A percentile compares a stretch with the other conserved stretches of the same genome.
These are phyloP conservation scores for Boletus rex-veris DNA, from an alignment of 768 basidiomycete genomes.

Conservation along the genomic window DNA sequence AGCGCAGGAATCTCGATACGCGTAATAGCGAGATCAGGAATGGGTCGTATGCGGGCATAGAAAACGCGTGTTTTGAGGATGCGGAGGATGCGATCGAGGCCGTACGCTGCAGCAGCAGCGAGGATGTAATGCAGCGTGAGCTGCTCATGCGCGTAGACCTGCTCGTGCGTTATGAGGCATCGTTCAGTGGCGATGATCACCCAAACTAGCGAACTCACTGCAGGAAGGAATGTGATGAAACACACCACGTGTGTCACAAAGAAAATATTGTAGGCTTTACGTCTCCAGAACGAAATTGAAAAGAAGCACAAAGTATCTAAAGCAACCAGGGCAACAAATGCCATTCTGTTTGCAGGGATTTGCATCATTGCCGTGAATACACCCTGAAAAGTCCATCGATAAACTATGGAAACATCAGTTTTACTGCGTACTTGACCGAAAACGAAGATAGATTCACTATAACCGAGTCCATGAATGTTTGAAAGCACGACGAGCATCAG, in stretches of 20 bases:
- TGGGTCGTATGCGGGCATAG: constrained; percentile 41
- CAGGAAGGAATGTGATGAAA: constrained; percentile 38
- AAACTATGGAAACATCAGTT: constrained; percentile 19
- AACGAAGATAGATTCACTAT: constrained; percentile 26
- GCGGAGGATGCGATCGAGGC: constrained; percentile 45
- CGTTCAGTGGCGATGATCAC: constrained; percentile 11
- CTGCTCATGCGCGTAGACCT: constrained; percentile 26
- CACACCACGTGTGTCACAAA: constrained; percentile 40
- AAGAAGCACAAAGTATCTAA: constrained; percentile 38
- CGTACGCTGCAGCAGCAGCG: constrained; percentile 39
- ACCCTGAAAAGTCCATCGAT: constrained; percentile 27
- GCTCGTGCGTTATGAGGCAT: neutral
- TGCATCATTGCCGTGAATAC: constrained; percentile 13
- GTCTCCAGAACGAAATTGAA: constrained; percentile 41
- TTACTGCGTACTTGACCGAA: neutral
- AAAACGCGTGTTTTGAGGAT: constrained; percentile 44
- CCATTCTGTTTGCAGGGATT: constrained; percentile 19
- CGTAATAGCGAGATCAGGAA: constrained; percentile 45
- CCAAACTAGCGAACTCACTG: constrained; percentile 20
- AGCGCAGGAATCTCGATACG: constrained; percentile 44
- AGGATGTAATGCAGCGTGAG: constrained; percentile 40
- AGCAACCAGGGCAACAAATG: constrained; percentile 34
- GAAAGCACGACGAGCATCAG: constrained; percentile 37
- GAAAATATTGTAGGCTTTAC: constrained; percentile 44
- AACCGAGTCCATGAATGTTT: constrained; percentile 42